phyloP scores from a whole-genome alignment of 306 rosid species.

The Dalbergia cultrata region DNA sequence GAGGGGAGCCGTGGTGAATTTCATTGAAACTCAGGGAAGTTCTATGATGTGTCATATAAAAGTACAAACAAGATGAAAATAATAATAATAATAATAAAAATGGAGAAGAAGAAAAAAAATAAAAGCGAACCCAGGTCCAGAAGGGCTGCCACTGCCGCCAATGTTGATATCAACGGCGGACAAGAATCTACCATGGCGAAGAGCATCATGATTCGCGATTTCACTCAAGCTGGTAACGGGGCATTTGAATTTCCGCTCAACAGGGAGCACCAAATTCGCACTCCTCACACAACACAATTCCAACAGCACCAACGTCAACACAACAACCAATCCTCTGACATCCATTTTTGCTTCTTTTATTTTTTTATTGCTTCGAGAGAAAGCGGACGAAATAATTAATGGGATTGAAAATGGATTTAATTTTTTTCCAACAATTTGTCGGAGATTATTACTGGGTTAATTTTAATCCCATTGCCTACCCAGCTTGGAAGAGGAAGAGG shows the following conservation, averaged over 20 bases:
- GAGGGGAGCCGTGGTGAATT: too few relatives aligned
- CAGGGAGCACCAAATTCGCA: conserved; percentile 69
- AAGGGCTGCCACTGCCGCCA: conserved; percentile 84
- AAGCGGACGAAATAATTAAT: neutral
- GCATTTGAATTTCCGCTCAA: conserved; percentile 73
- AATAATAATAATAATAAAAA: too few relatives aligned
- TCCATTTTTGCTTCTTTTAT: conserved; percentile 50
- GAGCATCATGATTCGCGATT: conserved; percentile 74
- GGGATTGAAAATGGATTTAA: too few relatives aligned
- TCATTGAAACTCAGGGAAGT: too few relatives aligned
- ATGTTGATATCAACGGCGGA: conserved; percentile 68
- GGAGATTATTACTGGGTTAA: neutral
- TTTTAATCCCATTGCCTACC: conserved; percentile 42
- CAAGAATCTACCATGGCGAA: conserved; percentile 78
- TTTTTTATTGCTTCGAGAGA: conserved; percentile 17
- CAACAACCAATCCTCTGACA: conserved; percentile 43
- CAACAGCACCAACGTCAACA: conserved; percentile 41
- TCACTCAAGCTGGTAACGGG: conserved; percentile 50
- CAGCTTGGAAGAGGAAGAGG: conserved; percentile 29
- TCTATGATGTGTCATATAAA: too few relatives aligned
- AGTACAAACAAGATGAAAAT: neutral
- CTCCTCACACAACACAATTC: conserved; percentile 41
- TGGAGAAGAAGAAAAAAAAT: neutral
- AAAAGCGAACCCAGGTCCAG: conserved; percentile 69
- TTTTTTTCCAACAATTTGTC: too few relatives aligned